phyloP scores from a whole-genome alignment of 2,329 filamentous ascomycete species.

The Botryosphaeria dothidea region DNA sequence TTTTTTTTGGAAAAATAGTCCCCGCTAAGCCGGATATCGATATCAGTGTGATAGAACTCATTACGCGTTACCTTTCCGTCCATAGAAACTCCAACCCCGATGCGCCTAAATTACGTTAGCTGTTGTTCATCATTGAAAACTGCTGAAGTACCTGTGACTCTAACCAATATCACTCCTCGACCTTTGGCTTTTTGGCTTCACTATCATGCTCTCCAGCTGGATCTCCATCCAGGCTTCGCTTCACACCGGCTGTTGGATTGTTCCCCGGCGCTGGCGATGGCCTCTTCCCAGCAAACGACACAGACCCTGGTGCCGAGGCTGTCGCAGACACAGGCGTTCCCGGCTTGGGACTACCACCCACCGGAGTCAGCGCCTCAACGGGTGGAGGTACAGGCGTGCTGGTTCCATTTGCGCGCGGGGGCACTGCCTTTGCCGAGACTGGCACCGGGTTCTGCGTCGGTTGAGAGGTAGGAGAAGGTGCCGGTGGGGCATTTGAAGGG shows the following conservation, averaged over 20 bases:
- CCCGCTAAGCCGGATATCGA: conserved; percentile 7
- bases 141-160: not conserved
- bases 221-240: conserved; percentile 7
- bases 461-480: not conserved
- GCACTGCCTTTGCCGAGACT: not conserved
- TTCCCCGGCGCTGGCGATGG: not conserved
- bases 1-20: not conserved
- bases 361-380: conserved; percentile 18
- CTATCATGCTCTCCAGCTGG: not conserved
- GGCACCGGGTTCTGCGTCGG: not conserved
- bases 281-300: not conserved
- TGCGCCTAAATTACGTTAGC: not conserved
- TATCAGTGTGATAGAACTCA: not conserved
- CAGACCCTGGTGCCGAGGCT: not conserved
- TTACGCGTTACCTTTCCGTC: conserved; percentile 7
- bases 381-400: conserved; percentile 15
- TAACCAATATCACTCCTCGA: not conserved
- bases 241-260: not conserved
- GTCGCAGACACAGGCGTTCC: conserved; percentile 4
- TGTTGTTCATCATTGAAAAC: too few species aligned
- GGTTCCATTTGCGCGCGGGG: conserved; percentile 6
- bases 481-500: not conserved
- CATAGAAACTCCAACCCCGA: not conserved
- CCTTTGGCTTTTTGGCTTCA: conserved; percentile 13
- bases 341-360: conserved; percentile 7